Percentiles rank a stretch among this genome's conserved stretches.
phyloP scores from a whole-genome alignment of 345 rosid genomes.

The Salix brachista region DNA sequence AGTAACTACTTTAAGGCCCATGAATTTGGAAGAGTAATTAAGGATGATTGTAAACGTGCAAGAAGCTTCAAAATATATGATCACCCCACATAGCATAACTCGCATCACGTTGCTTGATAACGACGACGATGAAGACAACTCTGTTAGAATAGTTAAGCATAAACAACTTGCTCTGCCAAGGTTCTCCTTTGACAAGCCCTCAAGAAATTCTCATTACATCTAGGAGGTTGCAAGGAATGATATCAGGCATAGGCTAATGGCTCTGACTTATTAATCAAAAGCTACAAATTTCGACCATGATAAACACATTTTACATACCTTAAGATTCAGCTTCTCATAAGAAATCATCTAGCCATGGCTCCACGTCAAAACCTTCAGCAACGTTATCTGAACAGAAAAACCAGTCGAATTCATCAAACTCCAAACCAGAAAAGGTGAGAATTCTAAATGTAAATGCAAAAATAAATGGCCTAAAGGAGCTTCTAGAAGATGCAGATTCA shows the following conservation, averaged over 20 bases:
- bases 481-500: conserved; percentile 45
- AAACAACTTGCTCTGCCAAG: conserved; percentile 41
- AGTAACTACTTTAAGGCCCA: conserved; percentile 65
- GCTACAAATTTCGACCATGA: conserved; percentile 21
- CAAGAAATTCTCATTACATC: conserved; percentile 28
- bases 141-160: not conserved
- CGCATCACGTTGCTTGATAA: conserved; percentile 63
- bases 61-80: conserved; percentile 57
- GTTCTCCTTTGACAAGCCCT: conserved; percentile 52
- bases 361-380: conserved; percentile 13
- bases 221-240: conserved; percentile 44
- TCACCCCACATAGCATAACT: conserved; percentile 41
- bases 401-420: conserved; percentile 26
- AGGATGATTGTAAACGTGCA: conserved; percentile 75
- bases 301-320: conserved; percentile 16
- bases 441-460: conserved; percentile 80
- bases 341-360: conserved; percentile 32
- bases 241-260: conserved; percentile 44
- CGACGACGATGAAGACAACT: not conserved
- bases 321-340: conserved; percentile 38
- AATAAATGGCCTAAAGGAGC: conserved; percentile 78
- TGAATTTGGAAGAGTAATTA: conserved; percentile 75
- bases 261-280: conserved; percentile 39
- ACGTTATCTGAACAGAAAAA: conserved; percentile 33
- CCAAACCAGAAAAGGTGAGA: conserved; percentile 55